phyloP scores from a whole-genome alignment of 2,329 filamentous ascomycete species.

The Xylariomycetidae sp. region DNA sequence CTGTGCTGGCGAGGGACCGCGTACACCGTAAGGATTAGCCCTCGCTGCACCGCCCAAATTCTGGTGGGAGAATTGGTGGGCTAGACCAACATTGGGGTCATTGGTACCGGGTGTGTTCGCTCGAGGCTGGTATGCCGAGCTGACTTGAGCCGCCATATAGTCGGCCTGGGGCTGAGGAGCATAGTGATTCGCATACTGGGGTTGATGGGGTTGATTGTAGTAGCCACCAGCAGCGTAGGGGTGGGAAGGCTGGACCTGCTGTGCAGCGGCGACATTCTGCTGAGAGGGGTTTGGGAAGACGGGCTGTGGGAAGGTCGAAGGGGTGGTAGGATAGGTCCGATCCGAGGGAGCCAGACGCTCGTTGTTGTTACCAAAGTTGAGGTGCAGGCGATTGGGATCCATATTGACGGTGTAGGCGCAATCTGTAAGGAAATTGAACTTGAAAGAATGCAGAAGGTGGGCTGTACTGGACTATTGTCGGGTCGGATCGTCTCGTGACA shows the following conservation, averaged over 20 bases:
- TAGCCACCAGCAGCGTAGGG: constrained; percentile 42
- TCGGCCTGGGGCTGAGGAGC: constrained; percentile 17
- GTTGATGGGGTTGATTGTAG: constrained; percentile 54
- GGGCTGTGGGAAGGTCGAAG: constrained; percentile 93
- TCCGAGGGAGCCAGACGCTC: constrained; percentile 60
- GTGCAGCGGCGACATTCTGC: constrained; percentile 45
- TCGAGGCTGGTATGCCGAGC: constrained; percentile 42
- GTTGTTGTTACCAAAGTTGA: constrained; percentile 64
- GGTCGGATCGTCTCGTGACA: no score
- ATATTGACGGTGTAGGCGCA: no score
- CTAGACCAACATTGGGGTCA: constrained; percentile 84
- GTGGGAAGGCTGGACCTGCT: constrained; percentile 33
- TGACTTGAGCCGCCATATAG: constrained; percentile 24
- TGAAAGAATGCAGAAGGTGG: no score
- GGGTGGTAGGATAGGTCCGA: constrained; percentile 78
- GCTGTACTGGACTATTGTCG: no score
- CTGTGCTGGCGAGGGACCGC: constrained; percentile 64
- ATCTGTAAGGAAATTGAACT: no score
- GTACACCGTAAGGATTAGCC: constrained; percentile 63
- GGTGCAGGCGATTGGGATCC: constrained; percentile 54
- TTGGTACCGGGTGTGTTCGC: constrained; percentile 60
- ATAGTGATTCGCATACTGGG: constrained; percentile 47
- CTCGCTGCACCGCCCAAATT: constrained; percentile 75
- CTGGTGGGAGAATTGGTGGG: constrained; percentile 95
- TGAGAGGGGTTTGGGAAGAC: constrained; percentile 51